phyloP scores from a whole-genome alignment of 257 asterid species.

The Lycium ferocissimum region DNA sequence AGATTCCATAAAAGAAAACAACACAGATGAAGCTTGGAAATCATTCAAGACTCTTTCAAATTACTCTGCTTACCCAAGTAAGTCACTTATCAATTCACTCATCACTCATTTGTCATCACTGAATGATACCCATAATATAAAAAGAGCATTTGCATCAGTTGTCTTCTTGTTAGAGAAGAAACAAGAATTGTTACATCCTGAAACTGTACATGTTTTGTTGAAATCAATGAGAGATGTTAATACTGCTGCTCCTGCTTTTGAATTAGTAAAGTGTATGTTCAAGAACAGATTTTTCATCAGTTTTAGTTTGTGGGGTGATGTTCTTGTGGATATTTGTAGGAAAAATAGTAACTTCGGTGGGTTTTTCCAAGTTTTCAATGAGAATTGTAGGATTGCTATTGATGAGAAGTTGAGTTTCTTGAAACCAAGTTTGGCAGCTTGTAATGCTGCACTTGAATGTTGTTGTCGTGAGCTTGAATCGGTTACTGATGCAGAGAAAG shows the following conservation, averaged over 20 bases:
- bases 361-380: slow-evolving; percentile 67
- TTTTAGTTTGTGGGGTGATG: slow-evolving; percentile 76
- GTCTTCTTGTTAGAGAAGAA: slow-evolving; percentile 77
- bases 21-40: slow-evolving; percentile 97
- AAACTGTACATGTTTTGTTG: slow-evolving; percentile 61
- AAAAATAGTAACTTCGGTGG: slow-evolving; percentile 68
- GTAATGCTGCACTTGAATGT: slow-evolving; percentile 86
- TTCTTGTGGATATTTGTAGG: slow-evolving; percentile 68
- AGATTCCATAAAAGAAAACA: slow-evolving; percentile 49
- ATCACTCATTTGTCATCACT: slow-evolving; percentile 67
- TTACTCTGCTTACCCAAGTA: slow-evolving; percentile 65
- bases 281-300: slow-evolving; percentile 83
- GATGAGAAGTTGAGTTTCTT: slow-evolving; percentile 72
- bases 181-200: slow-evolving; percentile 64
- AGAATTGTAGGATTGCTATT: slow-evolving; percentile 71
- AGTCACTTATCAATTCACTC: slow-evolving; percentile 73
- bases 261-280: slow-evolving; percentile 81
- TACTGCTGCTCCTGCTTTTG: slow-evolving; percentile 83
- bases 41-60: slow-evolving; percentile 81
- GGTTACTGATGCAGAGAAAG: slow-evolving; percentile 72
- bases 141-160: slow-evolving; percentile 81
- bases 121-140: slow-evolving; percentile 69
- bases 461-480: slow-evolving; percentile 76
- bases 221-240: slow-evolving; percentile 67
- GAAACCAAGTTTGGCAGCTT: slow-evolving; percentile 80